A percentile compares a stretch with the other conserved stretches of the same genome.
Evolutionary conservation across 1,284 basidiomycete genomes (phyloP).

Genomic region (Ganoderma resinaceum): DNA sequence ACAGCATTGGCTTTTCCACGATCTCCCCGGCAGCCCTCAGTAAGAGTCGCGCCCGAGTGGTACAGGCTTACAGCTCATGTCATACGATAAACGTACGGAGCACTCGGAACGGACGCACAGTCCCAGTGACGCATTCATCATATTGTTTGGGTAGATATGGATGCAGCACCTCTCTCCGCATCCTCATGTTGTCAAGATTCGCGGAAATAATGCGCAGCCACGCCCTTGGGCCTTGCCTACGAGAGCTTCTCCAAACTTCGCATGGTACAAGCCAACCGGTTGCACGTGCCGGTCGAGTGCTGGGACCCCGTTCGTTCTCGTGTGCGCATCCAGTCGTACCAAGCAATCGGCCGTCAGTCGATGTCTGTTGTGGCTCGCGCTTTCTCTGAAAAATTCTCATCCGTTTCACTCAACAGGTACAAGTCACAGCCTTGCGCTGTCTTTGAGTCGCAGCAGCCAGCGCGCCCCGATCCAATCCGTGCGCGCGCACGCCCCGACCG

Average conservation of each 20-base stretch:
- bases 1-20: slow-evolving; percentile 3
- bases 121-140: background rate
- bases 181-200: background rate
- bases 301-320: slow-evolving; percentile 1
- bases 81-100: background rate
- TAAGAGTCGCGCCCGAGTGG: background rate
- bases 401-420: background rate
- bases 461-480: background rate
- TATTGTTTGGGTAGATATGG: slow-evolving; percentile 1
- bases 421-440: background rate
- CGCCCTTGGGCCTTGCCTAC: slow-evolving; percentile 9
- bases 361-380: background rate
- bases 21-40: background rate
- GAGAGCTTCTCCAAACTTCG: slow-evolving; percentile 25
- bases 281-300: background rate
- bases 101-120: slow-evolving; percentile 1
- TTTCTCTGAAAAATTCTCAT: too few relatives aligned
- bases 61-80: slow-evolving; percentile 4
- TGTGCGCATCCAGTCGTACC: background rate
- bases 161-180: background rate
- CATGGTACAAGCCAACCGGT: slow-evolving; percentile 7
- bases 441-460: background rate
- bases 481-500: background rate
- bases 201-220: background rate
- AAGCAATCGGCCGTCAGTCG: background rate